phyloP scores from a whole-genome alignment of 2,329 filamentous ascomycete genomes.

The Trichoderma aggressivum region DNA sequence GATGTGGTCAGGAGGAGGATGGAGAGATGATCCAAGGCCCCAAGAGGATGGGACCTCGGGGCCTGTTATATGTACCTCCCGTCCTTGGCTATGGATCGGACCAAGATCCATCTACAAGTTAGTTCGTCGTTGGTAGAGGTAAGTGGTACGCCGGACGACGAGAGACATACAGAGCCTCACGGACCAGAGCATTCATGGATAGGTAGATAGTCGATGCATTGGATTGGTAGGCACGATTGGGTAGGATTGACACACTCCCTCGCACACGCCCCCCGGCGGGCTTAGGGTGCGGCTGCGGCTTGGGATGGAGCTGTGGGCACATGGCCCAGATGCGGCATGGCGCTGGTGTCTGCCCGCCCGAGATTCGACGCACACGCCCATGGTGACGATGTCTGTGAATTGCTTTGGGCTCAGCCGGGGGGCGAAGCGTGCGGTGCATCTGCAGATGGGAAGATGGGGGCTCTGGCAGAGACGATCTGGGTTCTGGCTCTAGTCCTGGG shows the following conservation, averaged over 20 bases:
- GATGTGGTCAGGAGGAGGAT: neutral
- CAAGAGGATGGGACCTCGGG: neutral
- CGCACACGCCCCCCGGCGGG: neutral
- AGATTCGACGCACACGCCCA: neutral
- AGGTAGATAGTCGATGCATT: neutral
- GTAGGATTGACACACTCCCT: neutral
- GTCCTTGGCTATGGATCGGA: constrained; percentile 13
- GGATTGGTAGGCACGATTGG: neutral
- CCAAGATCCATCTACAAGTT: neutral
- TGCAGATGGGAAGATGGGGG: neutral
- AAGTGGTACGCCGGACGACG: neutral
- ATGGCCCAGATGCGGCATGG: neutral
- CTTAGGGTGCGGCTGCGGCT: constrained; percentile 1
- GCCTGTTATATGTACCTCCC: constrained; percentile 1
- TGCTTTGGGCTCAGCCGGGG: neutral
- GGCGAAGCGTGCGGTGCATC: constrained; percentile 3
- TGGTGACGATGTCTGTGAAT: neutral
- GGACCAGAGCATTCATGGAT: neutral
- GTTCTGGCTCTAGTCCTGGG: neutral
- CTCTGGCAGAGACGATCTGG: neutral
- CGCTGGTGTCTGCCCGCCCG: neutral
- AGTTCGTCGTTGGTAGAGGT: neutral
- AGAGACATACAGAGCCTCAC: neutral
- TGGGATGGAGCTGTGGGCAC: neutral
- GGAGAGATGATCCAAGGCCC: constrained; percentile 2